Conservation (phyloP, 306 rosid genomes). For the Vicia faba region DNA sequence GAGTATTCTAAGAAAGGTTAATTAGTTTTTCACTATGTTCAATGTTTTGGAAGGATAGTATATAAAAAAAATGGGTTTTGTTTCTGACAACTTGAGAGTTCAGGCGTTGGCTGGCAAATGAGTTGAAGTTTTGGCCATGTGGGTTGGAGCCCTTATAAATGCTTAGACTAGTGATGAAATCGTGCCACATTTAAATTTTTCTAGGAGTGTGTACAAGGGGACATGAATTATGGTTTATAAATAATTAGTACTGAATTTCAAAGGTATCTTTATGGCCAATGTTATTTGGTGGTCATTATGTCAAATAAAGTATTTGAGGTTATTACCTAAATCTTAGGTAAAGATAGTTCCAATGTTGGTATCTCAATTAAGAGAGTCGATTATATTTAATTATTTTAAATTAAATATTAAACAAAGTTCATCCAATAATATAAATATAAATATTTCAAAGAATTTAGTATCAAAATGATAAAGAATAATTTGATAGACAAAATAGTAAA, state of each 20-base stretch:
- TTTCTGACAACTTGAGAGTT: slow-evolving; percentile 50
- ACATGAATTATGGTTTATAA: slow-evolving; percentile 30
- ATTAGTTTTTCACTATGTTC: slow-evolving; percentile 60
- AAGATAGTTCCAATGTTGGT: too few relatives aligned
- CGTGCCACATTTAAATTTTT: slow-evolving; percentile 44
- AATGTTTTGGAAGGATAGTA: slow-evolving; percentile 48
- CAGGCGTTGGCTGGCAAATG: slow-evolving; percentile 43
- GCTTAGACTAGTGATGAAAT: slow-evolving; percentile 64
- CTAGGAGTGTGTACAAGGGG: slow-evolving; percentile 19
- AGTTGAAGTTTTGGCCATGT: slow-evolving; percentile 67
- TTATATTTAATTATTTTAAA: too few relatives aligned
- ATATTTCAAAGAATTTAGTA: too few relatives aligned
- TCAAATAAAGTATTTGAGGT: background rate
- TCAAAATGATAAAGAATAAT: too few relatives aligned
- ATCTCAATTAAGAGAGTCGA: too few relatives aligned
- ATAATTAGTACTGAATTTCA: background rate
- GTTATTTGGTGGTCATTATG: background rate
- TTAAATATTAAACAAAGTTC: too few relatives aligned
- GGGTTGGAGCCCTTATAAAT: slow-evolving; percentile 64
- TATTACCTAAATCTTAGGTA: too few relatives aligned
- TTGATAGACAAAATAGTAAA: background rate
- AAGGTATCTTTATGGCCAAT: background rate
- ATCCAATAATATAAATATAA: too few relatives aligned
- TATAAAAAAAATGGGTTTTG: slow-evolving; percentile 44
- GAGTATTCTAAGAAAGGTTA: slow-evolving; percentile 44